Conservation (phyloP, 2,329 filamentous ascomycete genomes). For the Aspergillus aculeatinus region DNA sequence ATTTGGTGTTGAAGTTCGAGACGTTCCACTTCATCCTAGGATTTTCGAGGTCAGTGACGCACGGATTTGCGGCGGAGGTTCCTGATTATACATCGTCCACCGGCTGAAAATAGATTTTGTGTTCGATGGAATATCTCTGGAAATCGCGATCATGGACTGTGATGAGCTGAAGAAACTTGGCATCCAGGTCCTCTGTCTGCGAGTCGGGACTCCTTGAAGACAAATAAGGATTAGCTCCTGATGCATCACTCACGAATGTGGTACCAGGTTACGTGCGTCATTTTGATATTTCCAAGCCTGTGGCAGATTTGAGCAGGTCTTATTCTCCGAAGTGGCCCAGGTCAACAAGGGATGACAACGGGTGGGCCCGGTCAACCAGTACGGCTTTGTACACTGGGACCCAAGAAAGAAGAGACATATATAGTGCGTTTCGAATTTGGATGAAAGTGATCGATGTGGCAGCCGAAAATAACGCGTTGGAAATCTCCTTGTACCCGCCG, state of each 20-base stretch:
- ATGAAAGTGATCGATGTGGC: constrained; percentile 26
- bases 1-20: constrained; percentile 64
- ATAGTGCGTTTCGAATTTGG: background rate
- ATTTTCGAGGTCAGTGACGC: constrained; percentile 13
- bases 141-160: constrained; percentile 63
- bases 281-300: constrained; percentile 18
- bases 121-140: constrained; percentile 65
- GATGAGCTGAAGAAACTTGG: constrained; percentile 59
- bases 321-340: background rate
- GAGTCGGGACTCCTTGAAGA: constrained; percentile 44
- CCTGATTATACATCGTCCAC: constrained; percentile 63
- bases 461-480: constrained; percentile 17
- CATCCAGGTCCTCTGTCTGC: constrained; percentile 55
- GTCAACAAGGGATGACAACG: background rate
- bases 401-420: background rate
- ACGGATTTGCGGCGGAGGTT: background rate
- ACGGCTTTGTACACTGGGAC: background rate
- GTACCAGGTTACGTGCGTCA: constrained; percentile 30
- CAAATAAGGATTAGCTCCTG: constrained; percentile 28
- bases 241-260: constrained; percentile 6
- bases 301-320: background rate
- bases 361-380: background rate
- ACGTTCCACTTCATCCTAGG: constrained; percentile 66
- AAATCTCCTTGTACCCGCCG: constrained; percentile 23
- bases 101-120: constrained; percentile 65